phyloP scores from a whole-genome alignment of 202 grass and related monocot genomes.

The Schoenoplectus tabernaemontani region DNA sequence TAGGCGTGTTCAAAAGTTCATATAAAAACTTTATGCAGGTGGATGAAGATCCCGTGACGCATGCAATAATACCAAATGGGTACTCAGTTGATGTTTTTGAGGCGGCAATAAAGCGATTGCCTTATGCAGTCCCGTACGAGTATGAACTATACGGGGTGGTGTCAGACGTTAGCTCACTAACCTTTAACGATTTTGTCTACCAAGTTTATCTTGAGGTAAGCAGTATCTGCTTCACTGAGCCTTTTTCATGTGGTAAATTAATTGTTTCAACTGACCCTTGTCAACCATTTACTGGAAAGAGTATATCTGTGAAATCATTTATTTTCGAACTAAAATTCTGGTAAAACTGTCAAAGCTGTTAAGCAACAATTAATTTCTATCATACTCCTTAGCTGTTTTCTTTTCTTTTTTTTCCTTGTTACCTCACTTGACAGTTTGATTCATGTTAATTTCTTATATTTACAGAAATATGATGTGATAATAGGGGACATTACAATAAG shows the following conservation, averaged over 20 bases:
- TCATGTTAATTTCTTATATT: neutral
- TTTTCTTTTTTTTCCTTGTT: neutral
- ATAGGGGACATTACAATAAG: constrained; percentile 41
- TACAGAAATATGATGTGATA: constrained; percentile 39
- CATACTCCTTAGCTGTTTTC: too few relatives aligned
- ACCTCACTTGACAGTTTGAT: neutral
- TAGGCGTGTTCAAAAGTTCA: constrained; percentile 24
- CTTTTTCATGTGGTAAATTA: neutral
- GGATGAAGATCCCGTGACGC: constrained; percentile 17
- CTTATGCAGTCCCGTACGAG: constrained; percentile 28
- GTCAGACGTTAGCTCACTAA: neutral
- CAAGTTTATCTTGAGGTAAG: constrained; percentile 15
- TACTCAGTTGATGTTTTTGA: constrained; percentile 75
- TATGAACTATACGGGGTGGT: constrained; percentile 5
- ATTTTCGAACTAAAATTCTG: too few relatives aligned
- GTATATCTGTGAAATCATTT: too few relatives aligned
- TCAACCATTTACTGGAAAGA: neutral
- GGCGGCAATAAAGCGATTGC: constrained; percentile 28
- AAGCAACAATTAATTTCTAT: neutral
- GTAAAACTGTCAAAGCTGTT: too few relatives aligned
- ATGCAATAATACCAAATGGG: constrained; percentile 23
- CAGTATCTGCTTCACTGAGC: neutral
- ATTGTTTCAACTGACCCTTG: neutral
- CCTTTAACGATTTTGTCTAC: constrained; percentile 40
- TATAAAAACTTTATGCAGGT: constrained; percentile 21